Evolutionary conservation across 1,284 basidiomycete genomes (phyloP), one percentile per base, ranked within the genome.

Genomic region (Malassezia psittaci): DNA sequence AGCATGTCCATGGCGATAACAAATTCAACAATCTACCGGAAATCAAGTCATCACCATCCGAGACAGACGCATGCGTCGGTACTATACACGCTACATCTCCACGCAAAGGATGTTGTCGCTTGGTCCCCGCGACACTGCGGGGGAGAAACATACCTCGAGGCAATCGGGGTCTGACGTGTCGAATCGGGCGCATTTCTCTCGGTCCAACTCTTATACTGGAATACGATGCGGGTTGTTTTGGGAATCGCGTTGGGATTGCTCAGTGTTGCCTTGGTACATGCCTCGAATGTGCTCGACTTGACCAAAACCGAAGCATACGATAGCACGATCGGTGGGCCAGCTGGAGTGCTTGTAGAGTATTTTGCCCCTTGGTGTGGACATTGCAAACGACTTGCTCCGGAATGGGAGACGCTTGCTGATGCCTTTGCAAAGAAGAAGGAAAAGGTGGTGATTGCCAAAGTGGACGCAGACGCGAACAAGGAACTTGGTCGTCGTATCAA

Each of bases 391-490:
- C 85, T 96, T 54, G 88, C 87, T 0, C 90, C 90, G 11, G 77
- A 78, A 3, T 96, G 88, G 65, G 91, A 93, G 75, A 81, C 91
- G 75, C 82, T 96, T 16, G 91, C 85, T 36, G 86, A 93, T 69
- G 85, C 86, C 11, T 96, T 85, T 71, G 77, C 81, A 5, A 32
- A 38, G 15, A 85, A 85, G 36, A 66, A 77, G 68, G 83, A 88
- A 75, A 87, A 86, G 72, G 86, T 96, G 21, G 66, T 88, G 51
- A 83, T 96, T 62, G 90, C 90, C 60, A 94, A 94, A 75, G 85
- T 93, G 6, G 90, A 96, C 66, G 90, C 89, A 1, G 90, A 96
- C 68, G 87, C 87, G 56, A 85, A 89, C 61, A 84, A 83, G 68
- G 78, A 82, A 1, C 69, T 88, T 35, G 86, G 61, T 32, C 52